These are phyloP conservation scores for Flaveria linearis DNA, from an alignment of 129 eudicot species.

Conservation along the genomic window DNA sequence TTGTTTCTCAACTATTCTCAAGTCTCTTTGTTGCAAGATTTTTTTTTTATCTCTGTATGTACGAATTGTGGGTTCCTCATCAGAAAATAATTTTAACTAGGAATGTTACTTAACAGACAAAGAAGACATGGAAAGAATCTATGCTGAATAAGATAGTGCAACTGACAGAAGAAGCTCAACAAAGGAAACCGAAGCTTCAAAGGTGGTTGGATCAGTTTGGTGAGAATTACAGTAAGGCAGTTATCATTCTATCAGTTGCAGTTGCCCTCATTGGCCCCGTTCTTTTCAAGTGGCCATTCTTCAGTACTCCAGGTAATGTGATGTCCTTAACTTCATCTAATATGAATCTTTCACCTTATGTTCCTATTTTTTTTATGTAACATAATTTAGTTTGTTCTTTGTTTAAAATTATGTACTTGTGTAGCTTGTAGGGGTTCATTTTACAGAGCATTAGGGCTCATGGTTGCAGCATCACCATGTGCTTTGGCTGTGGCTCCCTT, in stretches of 20 bases:
- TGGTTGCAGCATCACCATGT: constrained; percentile 99
- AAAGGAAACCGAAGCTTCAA: constrained; percentile 84
- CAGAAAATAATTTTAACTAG: constrained; percentile 12
- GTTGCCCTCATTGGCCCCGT: constrained; percentile 87
- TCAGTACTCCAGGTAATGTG: constrained; percentile 75
- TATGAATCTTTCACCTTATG: background rate
- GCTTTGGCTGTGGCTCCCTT: constrained; percentile 98
- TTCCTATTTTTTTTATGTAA: constrained; percentile 1
- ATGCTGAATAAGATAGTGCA: constrained; percentile 88
- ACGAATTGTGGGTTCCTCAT: background rate
- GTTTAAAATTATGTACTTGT: constrained; percentile 33
- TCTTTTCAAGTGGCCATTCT: constrained; percentile 87
- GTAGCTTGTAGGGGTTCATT: constrained; percentile 96
- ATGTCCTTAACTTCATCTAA: constrained; percentile 4
- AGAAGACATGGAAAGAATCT: constrained; percentile 94
- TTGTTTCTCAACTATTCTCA: constrained; percentile 17
- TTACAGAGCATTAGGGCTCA: constrained; percentile 93
- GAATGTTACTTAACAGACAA: constrained; percentile 49
- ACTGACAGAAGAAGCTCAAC: constrained; percentile 93
- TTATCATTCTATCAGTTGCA: constrained; percentile 67
- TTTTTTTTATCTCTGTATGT: constrained; percentile 12
- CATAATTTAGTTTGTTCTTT: constrained; percentile 10
- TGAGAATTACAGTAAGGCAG: constrained; percentile 82
- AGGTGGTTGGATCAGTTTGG: constrained; percentile 99
- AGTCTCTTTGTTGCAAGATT: background rate